phyloP scores from a whole-genome alignment of 2,329 filamentous ascomycete species.

The Apiospora malaysiana region DNA sequence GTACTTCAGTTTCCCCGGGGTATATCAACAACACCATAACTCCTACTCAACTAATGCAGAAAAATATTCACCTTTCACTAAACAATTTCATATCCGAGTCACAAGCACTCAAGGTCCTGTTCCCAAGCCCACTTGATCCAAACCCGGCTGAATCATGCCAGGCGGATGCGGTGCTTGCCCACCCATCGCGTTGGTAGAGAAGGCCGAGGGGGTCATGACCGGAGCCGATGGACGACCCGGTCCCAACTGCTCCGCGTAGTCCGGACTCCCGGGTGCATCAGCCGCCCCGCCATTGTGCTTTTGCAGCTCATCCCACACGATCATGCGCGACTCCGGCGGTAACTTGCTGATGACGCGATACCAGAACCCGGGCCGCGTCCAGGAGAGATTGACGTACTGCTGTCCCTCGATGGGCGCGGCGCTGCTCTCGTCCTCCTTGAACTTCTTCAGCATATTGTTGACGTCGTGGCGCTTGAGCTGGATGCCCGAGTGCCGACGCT shows the following conservation, averaged over 20 bases:
- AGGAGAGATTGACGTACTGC: constrained; percentile 9
- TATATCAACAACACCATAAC: too few species aligned
- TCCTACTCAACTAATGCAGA: too few species aligned
- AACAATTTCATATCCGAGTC: too few species aligned
- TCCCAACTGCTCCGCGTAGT: not conserved
- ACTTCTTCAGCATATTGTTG: constrained; percentile 22
- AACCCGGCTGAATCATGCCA: not conserved
- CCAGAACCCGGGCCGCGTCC: constrained; percentile 17
- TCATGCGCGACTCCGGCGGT: constrained; percentile 19
- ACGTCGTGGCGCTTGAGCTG: constrained; percentile 21
- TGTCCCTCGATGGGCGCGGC: constrained; percentile 15
- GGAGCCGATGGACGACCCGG: not conserved
- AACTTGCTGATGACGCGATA: constrained; percentile 20
- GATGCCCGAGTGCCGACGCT: constrained; percentile 9
- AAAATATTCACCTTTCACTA: too few species aligned
- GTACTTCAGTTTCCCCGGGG: too few species aligned
- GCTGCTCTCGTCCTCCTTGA: constrained; percentile 18
- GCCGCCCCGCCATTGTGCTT: not conserved
- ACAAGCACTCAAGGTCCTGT: constrained; percentile 28
- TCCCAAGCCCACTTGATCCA: not conserved
- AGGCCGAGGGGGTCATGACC: not conserved
- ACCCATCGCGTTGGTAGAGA: not conserved
- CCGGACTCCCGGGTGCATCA: constrained; percentile 11
- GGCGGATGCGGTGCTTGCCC: not conserved
- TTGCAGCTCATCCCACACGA: constrained; percentile 16